Percentiles rank a stretch among this genome's conserved stretches.
Evolutionary conservation across 2,329 filamentous ascomycete species (phyloP).

Genomic region (Fusarium sp.): DNA sequence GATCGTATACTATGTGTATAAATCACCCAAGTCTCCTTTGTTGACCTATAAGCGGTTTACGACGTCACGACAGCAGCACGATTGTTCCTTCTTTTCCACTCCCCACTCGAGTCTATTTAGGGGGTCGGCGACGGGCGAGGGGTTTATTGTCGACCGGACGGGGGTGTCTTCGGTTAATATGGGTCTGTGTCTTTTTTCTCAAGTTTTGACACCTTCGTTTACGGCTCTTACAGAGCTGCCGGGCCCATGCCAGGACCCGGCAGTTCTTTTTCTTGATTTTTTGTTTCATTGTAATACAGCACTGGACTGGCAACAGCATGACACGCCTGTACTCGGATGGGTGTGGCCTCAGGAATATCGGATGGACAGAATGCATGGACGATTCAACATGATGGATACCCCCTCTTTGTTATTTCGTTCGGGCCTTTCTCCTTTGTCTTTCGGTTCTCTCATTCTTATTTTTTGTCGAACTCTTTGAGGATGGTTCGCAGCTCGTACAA

Average conservation of each 20-base stretch:
- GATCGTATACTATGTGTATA: slow-evolving; percentile 34
- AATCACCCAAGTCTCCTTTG: slow-evolving; percentile 43
- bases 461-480: slow-evolving; percentile 36
- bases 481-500: slow-evolving; percentile 20
- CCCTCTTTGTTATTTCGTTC: slow-evolving; percentile 47
- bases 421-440: slow-evolving; percentile 34
- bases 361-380: slow-evolving; percentile 59
- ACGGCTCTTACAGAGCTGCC: slow-evolving; percentile 12
- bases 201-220: slow-evolving; percentile 31
- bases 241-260: background rate
- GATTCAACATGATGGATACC: slow-evolving; percentile 60
- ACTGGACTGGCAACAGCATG: slow-evolving; percentile 56
- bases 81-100: slow-evolving; percentile 40
- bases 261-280: slow-evolving; percentile 15
- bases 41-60: slow-evolving; percentile 49
- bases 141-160: slow-evolving; percentile 17
- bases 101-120: slow-evolving; percentile 13
- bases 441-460: slow-evolving; percentile 31
- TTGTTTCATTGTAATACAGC: slow-evolving; percentile 50
- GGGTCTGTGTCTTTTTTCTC: slow-evolving; percentile 18
- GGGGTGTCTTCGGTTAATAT: slow-evolving; percentile 23
- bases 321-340: slow-evolving; percentile 34
- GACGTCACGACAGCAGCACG: slow-evolving; percentile 52
- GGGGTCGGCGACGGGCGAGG: slow-evolving; percentile 6
- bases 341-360: slow-evolving; percentile 47